A percentile compares a stretch with the other conserved stretches of the same genome.
Evolutionary conservation across 805 yeast species (phyloP).

Genomic region (Candida ponderosae): DNA sequence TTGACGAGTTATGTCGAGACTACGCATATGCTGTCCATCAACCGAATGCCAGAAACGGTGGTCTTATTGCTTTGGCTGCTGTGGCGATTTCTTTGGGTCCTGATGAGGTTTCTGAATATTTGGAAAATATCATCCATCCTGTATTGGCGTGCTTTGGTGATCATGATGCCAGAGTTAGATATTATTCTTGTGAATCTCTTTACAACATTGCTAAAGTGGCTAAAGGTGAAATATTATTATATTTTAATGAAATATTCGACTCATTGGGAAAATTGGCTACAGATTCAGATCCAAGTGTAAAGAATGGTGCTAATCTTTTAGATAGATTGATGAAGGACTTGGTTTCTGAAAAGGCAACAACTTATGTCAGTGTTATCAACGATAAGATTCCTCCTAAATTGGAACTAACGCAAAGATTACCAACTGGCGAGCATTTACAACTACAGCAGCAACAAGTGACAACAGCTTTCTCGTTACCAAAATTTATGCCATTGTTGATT

Average conservation of each 20-base stretch:
- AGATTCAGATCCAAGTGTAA: slow-evolving; percentile 84
- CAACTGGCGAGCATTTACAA: slow-evolving; percentile 52
- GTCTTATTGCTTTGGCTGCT: slow-evolving; percentile 91
- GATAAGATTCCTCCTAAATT: slow-evolving; percentile 33
- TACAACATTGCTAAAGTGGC: slow-evolving; percentile 96
- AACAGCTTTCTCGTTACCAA: slow-evolving; percentile 74
- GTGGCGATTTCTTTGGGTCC: slow-evolving; percentile 89
- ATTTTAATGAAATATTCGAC: slow-evolving; percentile 92
- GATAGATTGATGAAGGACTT: slow-evolving; percentile 90
- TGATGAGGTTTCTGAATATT: slow-evolving; percentile 71
- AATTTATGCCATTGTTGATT: slow-evolving; percentile 83
- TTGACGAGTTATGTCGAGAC: slow-evolving; percentile 69
- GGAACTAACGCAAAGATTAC: slow-evolving; percentile 37
- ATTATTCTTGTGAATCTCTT: slow-evolving; percentile 92
- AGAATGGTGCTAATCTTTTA: slow-evolving; percentile 90
- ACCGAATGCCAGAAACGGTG: slow-evolving; percentile 89
- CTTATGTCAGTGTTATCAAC: slow-evolving; percentile 69
- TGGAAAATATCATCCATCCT: slow-evolving; percentile 85
- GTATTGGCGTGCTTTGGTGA: slow-evolving; percentile 94
- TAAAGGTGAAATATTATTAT: slow-evolving; percentile 83
- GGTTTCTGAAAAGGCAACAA: slow-evolving; percentile 89
- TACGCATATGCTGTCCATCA: slow-evolving; percentile 79
- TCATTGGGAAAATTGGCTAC: slow-evolving; percentile 85
- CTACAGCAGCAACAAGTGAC: slow-evolving; percentile 52
- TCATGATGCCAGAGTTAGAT: slow-evolving; percentile 94